phyloP scores from a whole-genome alignment of 1,139 yeast species.

The Taphrina sp. region DNA sequence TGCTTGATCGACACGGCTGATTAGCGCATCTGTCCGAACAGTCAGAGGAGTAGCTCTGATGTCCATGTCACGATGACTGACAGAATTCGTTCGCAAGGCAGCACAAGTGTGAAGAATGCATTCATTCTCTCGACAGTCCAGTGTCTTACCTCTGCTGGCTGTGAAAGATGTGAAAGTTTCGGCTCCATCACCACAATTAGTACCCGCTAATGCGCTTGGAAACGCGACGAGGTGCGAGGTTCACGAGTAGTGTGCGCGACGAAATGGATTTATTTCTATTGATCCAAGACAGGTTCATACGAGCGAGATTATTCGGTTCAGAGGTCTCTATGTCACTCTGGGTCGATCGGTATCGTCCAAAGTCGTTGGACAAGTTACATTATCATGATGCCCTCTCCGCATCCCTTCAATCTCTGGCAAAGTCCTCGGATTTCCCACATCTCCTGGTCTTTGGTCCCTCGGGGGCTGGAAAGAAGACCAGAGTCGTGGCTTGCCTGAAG shows the following conservation, averaged over 20 bases:
- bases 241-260: no score
- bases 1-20: slow-evolving; percentile 23
- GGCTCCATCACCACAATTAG: no score
- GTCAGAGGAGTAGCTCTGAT: slow-evolving; percentile 3
- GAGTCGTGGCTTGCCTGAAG: slow-evolving; percentile 75
- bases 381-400: slow-evolving; percentile 66
- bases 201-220: no score
- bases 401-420: slow-evolving; percentile 62
- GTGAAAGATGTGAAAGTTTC: no score
- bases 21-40: slow-evolving; percentile 15
- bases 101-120: no score
- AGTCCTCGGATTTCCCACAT: slow-evolving; percentile 90
- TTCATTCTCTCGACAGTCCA: no score
- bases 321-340: slow-evolving; percentile 71
- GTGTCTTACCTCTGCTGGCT: no score
- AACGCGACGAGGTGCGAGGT: no score
- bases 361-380: slow-evolving; percentile 58
- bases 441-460: slow-evolving; percentile 88
- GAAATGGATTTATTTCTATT: no score
- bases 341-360: slow-evolving; percentile 94
- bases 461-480: slow-evolving; percentile 95
- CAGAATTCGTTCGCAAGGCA: no score
- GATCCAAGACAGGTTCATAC: no score
- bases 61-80: background rate
- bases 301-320: no score